Conservation (phyloP, 495 filamentous ascomycete species). For the Penicillium atrosanguineum region DNA sequence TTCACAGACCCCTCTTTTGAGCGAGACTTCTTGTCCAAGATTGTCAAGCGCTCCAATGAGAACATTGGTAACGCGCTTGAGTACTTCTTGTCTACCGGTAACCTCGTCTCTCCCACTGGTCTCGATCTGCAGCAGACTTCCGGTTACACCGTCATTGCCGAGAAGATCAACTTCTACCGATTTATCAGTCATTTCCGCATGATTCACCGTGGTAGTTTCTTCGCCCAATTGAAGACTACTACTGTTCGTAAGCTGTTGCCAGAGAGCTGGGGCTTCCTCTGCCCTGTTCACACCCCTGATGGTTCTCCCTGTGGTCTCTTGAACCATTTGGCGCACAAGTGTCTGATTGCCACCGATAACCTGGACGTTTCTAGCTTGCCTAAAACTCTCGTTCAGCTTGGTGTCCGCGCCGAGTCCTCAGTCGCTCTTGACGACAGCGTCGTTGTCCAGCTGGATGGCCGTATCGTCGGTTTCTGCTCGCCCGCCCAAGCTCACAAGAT, state of each 20-base stretch:
- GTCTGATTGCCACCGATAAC: constrained; percentile 73
- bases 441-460: constrained; percentile 84
- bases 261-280: constrained; percentile 97
- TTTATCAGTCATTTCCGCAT: constrained; percentile 99
- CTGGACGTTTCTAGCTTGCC: constrained; percentile 72
- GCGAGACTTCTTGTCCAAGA: constrained; percentile 72
- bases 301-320: constrained; percentile 90
- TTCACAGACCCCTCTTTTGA: constrained; percentile 71
- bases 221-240: constrained; percentile 94
- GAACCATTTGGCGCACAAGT: constrained; percentile 95
- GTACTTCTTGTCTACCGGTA: constrained; percentile 96
- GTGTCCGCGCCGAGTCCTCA: constrained; percentile 68
- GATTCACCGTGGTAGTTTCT: constrained; percentile 98
- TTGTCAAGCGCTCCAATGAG: constrained; percentile 79
- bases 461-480: constrained; percentile 84
- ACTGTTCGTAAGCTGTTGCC: constrained; percentile 93
- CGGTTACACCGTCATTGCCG: constrained; percentile 92
- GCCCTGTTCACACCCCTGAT: constrained; percentile 96
- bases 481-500: constrained; percentile 76
- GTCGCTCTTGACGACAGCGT: constrained; percentile 76
- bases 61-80: constrained; percentile 83
- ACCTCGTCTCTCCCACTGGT: constrained; percentile 84
- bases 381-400: constrained; percentile 68
- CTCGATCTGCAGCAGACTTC: constrained; percentile 92
- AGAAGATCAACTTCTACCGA: constrained; percentile 98